Percentiles rank a stretch among this genome's conserved stretches.
Conservation (phyloP, 164 flowering plant genomes). For the Piper betle region DNA sequence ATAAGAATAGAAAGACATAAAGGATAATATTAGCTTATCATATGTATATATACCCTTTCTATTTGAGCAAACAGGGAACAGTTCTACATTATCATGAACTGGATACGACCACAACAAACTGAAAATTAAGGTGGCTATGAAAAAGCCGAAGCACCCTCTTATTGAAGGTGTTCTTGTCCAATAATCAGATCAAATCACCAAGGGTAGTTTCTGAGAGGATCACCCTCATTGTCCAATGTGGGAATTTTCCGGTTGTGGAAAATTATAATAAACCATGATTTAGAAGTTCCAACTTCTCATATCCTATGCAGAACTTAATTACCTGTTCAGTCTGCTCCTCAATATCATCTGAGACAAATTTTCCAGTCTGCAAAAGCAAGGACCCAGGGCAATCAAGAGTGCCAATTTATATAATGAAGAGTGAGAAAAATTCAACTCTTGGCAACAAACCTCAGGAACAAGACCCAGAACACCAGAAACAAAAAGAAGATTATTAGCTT, state of each 20-base stretch:
- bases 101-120: too few species aligned
- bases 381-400: neutral
- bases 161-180: too few species aligned
- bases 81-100: too few species aligned
- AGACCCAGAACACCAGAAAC: constrained; percentile 91
- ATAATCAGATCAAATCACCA: too few species aligned
- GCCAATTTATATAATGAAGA: neutral
- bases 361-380: constrained; percentile 82
- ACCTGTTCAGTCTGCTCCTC: constrained; percentile 99
- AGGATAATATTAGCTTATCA: too few species aligned
- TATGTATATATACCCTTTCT: too few species aligned
- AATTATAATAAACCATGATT: neutral
- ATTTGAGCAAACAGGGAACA: too few species aligned
- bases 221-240: too few species aligned
- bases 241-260: neutral
- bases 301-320: neutral
- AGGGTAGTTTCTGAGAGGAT: too few species aligned
- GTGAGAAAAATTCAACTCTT: neutral
- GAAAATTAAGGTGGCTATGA: too few species aligned
- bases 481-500: constrained; percentile 66
- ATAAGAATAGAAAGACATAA: too few species aligned
- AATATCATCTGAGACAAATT: constrained; percentile 66
- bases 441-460: constrained; percentile 66
- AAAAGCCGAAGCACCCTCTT: too few species aligned
- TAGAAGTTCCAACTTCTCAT: neutral